Evolutionary conservation across 345 rosid genomes (phyloP), one percentile per base, ranked within the genome.

Genomic region (Turritis glabra): DNA sequence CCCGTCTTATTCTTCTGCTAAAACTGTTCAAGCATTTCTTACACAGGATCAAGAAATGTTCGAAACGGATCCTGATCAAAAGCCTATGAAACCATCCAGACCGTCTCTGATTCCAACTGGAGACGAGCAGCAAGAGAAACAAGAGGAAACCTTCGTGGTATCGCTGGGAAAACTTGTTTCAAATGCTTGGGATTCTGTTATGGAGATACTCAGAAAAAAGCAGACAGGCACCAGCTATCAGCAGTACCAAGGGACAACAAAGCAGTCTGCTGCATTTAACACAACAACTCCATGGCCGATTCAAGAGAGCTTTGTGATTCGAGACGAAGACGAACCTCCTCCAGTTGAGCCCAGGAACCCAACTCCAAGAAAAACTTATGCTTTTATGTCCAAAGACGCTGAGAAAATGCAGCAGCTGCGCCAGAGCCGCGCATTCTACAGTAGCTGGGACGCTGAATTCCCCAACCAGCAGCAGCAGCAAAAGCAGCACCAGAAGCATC

Each of bases 301-400:
- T 71, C 98, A 96, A 81, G 99, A 96, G 64, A 96, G 99, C 84
- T 92, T 81, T 75, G 92, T 88, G 72, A 92, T 96, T 40, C 60
- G 47, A 25, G 81, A 79, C 15, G 97, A 83, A 70, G 99, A 96
- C 6, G 97, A 81, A 62, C 98, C 99, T 25, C 98, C 98, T 67
- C 86, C 96, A 2, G 79, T 85, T 15, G 97, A 95, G 66, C 74
- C 96, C 30, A 82, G 96, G 83, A 83, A 88, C 68, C 96, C 86
- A 40, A 92, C 98, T 9, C 98, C 97, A 0, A 79, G 85, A 71
- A 96, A 96, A 73, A 96, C 89, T 3, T 96, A 92, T 54, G 80
- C 99, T 18, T 96, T 92, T 82, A 92, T 96, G 99, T 88, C 97
- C 18, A 92, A 88, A 82, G 98, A 92, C 29, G 87, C 94, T 0